Evolutionary conservation across 108 stramenopile species (phyloP), one percentile per base, ranked within the genome.

Genomic region (Cyclotella cryptica): DNA sequence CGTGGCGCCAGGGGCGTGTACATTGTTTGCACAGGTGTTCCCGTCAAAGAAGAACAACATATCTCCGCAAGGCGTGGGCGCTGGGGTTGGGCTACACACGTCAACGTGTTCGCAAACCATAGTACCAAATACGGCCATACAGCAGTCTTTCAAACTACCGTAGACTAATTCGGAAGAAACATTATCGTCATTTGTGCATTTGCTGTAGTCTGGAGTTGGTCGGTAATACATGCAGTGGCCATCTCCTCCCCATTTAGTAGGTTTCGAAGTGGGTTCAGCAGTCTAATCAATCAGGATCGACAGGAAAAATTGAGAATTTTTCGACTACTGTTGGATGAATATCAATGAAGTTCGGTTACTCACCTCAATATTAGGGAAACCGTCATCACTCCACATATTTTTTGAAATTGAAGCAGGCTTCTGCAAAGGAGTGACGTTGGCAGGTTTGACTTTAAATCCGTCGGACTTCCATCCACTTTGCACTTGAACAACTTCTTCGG

Each of bases 31-130:
- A 21, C 64, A 65, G 21, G 22, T 61, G n/a, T 61, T 35, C 15
- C 60, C 60, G 60, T 61, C 60, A 39, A 65, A 45, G 64, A 26
- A 24, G 64, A 45, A 65, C 44, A 46, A 22, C 45, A 11, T 24
- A 1, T 58, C 18, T 21, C 35, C 60, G 13, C 60, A 61, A 63
- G 39, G 28, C 13, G 72, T 73, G 35, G 72, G 72, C 15, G 0
- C 62, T 1, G 51, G 72, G 1, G 71, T 72, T 8, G 74, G 74
- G 30, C 24, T 53, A 45, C 75, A 67, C 9, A 57, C 64, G 46
- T 76, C 66, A 18, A 26, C 18, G n/a, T 45, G 46, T 10, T 66
- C 30, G 65, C 66, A 66, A 15, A 19, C 19, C 17, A 13, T 41
- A 17, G 55, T 46, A 18, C 55, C 44, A 30, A 67, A 66, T 9